These are phyloP conservation scores for Strigomonas galati DNA, from an alignment of 208 protist genomes.

Conservation along the genomic window DNA sequence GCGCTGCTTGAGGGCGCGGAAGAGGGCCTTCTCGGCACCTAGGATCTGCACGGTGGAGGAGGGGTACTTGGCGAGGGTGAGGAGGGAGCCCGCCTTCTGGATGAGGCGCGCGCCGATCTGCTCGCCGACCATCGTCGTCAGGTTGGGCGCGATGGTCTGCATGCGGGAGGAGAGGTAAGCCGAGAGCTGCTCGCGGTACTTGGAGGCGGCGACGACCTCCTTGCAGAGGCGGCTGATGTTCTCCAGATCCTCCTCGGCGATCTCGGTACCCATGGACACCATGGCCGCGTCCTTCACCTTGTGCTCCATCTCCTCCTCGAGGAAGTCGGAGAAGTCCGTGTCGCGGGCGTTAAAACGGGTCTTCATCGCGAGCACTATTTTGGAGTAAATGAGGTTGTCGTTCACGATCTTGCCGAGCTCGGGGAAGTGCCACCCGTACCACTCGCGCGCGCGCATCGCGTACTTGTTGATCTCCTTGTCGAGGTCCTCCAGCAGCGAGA, in stretches of 20 bases:
- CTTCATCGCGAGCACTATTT: conserved; percentile 90
- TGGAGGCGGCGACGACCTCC: conserved; percentile 89
- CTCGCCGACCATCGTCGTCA: conserved; percentile 98
- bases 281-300: conserved; percentile 96
- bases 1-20: conserved; percentile 97
- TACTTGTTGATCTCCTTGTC: conserved; percentile 99
- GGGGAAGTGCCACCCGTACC: conserved; percentile 99
- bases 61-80: conserved; percentile 98
- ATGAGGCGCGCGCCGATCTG: conserved; percentile 98
- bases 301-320: conserved; percentile 95
- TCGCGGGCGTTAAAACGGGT: conserved; percentile 89
- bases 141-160: conserved; percentile 98
- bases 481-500: conserved; percentile 98
- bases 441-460: conserved; percentile 98
- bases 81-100: conserved; percentile 97
- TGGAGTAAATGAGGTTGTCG: conserved; percentile 96
- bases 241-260: conserved; percentile 94
- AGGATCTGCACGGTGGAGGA: conserved; percentile 99
- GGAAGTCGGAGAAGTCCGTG: conserved; percentile 93
- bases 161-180: conserved; percentile 98
- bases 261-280: conserved; percentile 99
- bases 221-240: conserved; percentile 93
- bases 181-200: conserved; percentile 93
- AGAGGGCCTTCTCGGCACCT: conserved; percentile 99
- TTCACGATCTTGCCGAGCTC: conserved; percentile 97